Conservation (phyloP, 2,329 filamentous ascomycete species). For the Arachnomyces sp. region DNA sequence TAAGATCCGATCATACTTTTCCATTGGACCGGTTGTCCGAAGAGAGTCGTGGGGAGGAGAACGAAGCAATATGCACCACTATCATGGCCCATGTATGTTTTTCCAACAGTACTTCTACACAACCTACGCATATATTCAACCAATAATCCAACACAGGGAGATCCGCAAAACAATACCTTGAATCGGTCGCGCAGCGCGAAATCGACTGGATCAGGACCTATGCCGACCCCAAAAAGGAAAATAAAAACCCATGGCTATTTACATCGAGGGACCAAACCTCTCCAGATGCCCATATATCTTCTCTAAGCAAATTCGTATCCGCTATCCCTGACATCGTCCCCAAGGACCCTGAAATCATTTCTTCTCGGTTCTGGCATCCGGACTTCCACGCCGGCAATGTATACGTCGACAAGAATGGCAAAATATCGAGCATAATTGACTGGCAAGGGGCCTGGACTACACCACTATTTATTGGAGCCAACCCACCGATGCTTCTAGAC, state of each 20-base stretch:
- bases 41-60: too few species aligned
- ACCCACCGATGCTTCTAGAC: conserved; percentile 9
- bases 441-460: conserved; percentile 32
- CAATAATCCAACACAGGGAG: conserved; percentile 17
- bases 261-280: conserved; percentile 21
- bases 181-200: conserved; percentile 26
- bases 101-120: too few species aligned
- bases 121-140: too few species aligned
- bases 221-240: conserved; percentile 17
- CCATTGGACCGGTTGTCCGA: background rate
- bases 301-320: conserved; percentile 27
- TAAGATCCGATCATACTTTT: background rate
- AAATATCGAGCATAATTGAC: conserved; percentile 34
- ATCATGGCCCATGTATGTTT: too few species aligned
- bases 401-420: conserved; percentile 28
- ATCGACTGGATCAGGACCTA: conserved; percentile 27
- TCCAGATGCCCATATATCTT: conserved; percentile 23
- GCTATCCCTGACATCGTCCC: conserved; percentile 25
- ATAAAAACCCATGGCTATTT: conserved; percentile 15
- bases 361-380: conserved; percentile 32
- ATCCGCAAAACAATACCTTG: conserved; percentile 23
- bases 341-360: conserved; percentile 14
- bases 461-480: conserved; percentile 19
- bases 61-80: too few species aligned
- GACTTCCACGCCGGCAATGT: conserved; percentile 35